Evolutionary conservation across 129 eudicot species (phyloP).

Genomic region (Tagetes patula): DNA sequence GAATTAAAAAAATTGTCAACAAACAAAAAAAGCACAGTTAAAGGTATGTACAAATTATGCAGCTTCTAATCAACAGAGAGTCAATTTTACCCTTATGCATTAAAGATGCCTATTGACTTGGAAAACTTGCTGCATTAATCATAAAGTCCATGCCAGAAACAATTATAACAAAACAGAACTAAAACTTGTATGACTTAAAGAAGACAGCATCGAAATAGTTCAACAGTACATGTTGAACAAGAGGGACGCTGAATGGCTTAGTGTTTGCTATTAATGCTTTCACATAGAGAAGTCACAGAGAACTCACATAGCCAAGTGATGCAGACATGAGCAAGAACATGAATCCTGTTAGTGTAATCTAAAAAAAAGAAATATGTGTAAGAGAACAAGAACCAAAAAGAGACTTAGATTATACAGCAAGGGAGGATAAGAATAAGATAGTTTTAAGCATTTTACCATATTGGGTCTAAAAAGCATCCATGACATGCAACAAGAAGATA

Average conservation of each 20-base stretch:
- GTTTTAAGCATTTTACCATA: constrained; percentile 54
- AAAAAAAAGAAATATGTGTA: constrained; percentile 28
- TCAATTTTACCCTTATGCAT: background rate
- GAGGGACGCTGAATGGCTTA: background rate
- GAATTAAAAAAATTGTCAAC: background rate
- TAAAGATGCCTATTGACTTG: background rate
- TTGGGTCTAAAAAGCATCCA: constrained; percentile 77
- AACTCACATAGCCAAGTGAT: constrained; percentile 90
- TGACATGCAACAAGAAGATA: constrained; percentile 43
- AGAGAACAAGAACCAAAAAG: constrained; percentile 17
- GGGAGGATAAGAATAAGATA: constrained; percentile 14
- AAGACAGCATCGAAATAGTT: background rate
- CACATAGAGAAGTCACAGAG: constrained; percentile 9
- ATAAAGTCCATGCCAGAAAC: background rate
- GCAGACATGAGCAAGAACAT: constrained; percentile 86
- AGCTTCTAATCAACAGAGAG: background rate
- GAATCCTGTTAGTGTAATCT: constrained; percentile 92
- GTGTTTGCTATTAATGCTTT: background rate
- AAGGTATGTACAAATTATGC: background rate
- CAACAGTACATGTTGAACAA: background rate
- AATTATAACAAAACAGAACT: background rate
- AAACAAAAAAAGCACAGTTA: background rate
- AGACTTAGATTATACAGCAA: constrained; percentile 19
- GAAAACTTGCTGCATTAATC: background rate
- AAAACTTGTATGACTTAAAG: background rate